Evolutionary conservation across 768 basidiomycete genomes (phyloP).

Genomic region (Kwoniella heveanensis): DNA sequence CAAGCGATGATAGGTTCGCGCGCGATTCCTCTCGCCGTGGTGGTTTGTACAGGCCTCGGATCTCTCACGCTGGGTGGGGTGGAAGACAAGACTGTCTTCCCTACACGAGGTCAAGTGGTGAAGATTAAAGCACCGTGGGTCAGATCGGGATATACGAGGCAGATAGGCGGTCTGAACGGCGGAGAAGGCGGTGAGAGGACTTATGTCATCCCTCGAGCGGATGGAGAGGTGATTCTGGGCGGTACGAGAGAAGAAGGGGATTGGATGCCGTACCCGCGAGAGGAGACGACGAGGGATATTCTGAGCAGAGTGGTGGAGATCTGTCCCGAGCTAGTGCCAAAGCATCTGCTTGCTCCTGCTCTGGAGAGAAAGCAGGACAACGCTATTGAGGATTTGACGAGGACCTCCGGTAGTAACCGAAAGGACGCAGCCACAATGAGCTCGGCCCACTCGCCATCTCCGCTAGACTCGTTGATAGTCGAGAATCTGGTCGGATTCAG

Average conservation of each 20-base stretch:
- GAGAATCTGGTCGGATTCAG: constrained; percentile 45
- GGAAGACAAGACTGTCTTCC: constrained; percentile 46
- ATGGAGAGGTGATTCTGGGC: constrained; percentile 56
- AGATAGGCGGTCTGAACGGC: constrained; percentile 44
- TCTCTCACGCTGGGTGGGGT: constrained; percentile 49
- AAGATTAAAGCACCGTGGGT: constrained; percentile 51
- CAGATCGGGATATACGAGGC: constrained; percentile 50
- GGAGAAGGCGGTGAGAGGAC: constrained; percentile 53
- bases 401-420: too few relatives aligned
- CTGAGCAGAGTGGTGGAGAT: constrained; percentile 50
- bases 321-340: constrained; percentile 43
- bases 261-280: constrained; percentile 50
- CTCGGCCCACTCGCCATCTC: neutral
- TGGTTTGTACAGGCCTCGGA: constrained; percentile 55
- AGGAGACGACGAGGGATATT: constrained; percentile 45
- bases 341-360: constrained; percentile 17
- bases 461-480: constrained; percentile 25
- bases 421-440: constrained; percentile 6
- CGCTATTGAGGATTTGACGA: neutral
- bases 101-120: constrained; percentile 55
- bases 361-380: neutral
- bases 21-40: constrained; percentile 28
- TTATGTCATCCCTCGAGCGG: constrained; percentile 55
- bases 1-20: constrained; percentile 28
- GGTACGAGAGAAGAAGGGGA: constrained; percentile 54